These are phyloP conservation scores for Fusarium continuum DNA, from an alignment of 2,329 filamentous ascomycete genomes.

Conservation along the genomic window DNA sequence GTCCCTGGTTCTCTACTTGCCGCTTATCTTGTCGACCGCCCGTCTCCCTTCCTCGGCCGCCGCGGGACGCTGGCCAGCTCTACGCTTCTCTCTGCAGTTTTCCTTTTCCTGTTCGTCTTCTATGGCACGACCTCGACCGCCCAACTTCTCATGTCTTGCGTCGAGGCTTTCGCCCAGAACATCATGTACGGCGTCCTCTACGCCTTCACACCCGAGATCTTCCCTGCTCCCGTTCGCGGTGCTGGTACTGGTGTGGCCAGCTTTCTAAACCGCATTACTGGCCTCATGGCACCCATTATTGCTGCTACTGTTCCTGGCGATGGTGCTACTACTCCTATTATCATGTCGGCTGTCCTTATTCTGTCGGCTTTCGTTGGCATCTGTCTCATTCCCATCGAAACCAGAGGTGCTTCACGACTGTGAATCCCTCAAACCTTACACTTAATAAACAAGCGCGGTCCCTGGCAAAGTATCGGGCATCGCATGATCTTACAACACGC, in stretches of 20 bases:
- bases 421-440: constrained; percentile 42
- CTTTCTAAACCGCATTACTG: constrained; percentile 74
- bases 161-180: constrained; percentile 77
- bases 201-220: constrained; percentile 80
- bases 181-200: constrained; percentile 83
- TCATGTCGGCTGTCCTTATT: constrained; percentile 65
- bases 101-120: constrained; percentile 73
- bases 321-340: constrained; percentile 66
- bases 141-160: constrained; percentile 72
- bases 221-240: constrained; percentile 75
- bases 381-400: constrained; percentile 70
- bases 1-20: constrained; percentile 81
- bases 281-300: constrained; percentile 74
- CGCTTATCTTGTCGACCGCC: constrained; percentile 74
- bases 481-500: constrained; percentile 11
- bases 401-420: constrained; percentile 65
- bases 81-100: constrained; percentile 72
- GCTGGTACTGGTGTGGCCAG: constrained; percentile 77
- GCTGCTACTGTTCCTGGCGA: constrained; percentile 69
- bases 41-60: constrained; percentile 70
- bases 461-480: not conserved
- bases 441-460: constrained; percentile 4
- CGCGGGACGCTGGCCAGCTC: constrained; percentile 76
- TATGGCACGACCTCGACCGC: constrained; percentile 64
- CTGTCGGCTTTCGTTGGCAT: constrained; percentile 68